Conservation (phyloP, 2,329 filamentous ascomycete genomes). For the Microdochium paspali region DNA sequence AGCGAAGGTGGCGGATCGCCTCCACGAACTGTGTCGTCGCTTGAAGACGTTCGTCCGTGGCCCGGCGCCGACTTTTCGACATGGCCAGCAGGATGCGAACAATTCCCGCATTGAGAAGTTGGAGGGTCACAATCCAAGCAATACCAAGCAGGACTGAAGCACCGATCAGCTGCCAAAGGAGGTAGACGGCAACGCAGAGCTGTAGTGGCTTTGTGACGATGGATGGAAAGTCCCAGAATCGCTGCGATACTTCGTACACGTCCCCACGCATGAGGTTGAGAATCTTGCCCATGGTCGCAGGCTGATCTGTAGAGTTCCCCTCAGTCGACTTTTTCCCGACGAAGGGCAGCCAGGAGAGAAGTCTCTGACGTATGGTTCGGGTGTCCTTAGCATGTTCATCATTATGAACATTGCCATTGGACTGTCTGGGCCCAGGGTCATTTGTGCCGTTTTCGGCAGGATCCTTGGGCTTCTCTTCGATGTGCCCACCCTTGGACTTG, state of each 20-base stretch:
- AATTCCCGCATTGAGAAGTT: constrained; percentile 59
- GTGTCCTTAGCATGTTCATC: background rate
- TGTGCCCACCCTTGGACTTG: constrained; percentile 41
- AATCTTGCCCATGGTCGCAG: constrained; percentile 82
- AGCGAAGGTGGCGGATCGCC: constrained; percentile 69
- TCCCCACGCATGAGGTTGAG: constrained; percentile 78
- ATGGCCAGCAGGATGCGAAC: constrained; percentile 57
- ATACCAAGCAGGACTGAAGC: constrained; percentile 71
- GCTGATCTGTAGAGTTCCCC: constrained; percentile 34
- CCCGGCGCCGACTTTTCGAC: constrained; percentile 60
- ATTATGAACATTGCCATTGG: background rate
- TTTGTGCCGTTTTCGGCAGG: constrained; percentile 3
- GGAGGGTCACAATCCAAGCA: constrained; percentile 57
- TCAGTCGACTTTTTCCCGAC: constrained; percentile 5
- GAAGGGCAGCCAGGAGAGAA: background rate
- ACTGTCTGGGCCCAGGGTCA: constrained; percentile 7
- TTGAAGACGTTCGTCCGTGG: constrained; percentile 71
- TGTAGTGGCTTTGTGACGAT: constrained; percentile 69
- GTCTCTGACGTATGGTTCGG: background rate
- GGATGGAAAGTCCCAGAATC: constrained; percentile 81
- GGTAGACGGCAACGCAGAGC: constrained; percentile 60
- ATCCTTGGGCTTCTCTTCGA: constrained; percentile 9
- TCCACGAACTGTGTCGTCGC: constrained; percentile 81
- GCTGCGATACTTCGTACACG: constrained; percentile 71
- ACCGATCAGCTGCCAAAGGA: constrained; percentile 73